Percentiles rank a stretch among this genome's conserved stretches.
phyloP scores from a whole-genome alignment of 163 green algal genomes.

The Chloromonas sp. region DNA sequence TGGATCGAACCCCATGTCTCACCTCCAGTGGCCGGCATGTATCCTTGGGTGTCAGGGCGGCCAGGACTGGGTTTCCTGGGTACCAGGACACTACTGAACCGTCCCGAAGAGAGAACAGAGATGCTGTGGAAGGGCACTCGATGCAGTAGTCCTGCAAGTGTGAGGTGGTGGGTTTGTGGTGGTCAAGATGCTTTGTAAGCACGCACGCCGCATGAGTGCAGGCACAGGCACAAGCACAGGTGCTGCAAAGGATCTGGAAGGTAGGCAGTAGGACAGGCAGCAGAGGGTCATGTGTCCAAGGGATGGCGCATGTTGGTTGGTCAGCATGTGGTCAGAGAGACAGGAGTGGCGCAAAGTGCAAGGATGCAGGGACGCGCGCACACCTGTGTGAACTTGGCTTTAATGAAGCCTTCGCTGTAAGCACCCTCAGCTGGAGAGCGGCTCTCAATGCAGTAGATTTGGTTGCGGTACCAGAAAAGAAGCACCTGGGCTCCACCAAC shows the following conservation, averaged over 20 bases:
- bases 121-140: slow-evolving; percentile 83
- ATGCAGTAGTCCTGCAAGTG: slow-evolving; percentile 76
- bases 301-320: no score
- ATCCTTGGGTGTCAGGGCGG: slow-evolving; percentile 68
- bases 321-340: no score
- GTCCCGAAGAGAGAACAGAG: slow-evolving; percentile 84
- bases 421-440: slow-evolving; percentile 85
- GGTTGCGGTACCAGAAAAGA: slow-evolving; percentile 96
- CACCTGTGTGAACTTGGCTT: slow-evolving; percentile 85
- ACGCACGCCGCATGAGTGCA: no score
- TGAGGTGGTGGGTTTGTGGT: no score
- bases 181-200: no score
- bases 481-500: slow-evolving; percentile 73
- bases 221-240: no score
- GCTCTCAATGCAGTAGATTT: slow-evolving; percentile 86
- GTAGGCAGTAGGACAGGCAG: no score
- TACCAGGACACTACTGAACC: slow-evolving; percentile 91
- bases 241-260: no score
- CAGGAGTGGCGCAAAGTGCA: no score
- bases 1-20: background rate
- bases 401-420: slow-evolving; percentile 92
- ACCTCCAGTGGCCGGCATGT: slow-evolving; percentile 30
- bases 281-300: no score
- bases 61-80: slow-evolving; percentile 86
- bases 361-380: background rate